Conservation (phyloP, 495 filamentous ascomycete genomes). For the Aspergillus affinis region DNA sequence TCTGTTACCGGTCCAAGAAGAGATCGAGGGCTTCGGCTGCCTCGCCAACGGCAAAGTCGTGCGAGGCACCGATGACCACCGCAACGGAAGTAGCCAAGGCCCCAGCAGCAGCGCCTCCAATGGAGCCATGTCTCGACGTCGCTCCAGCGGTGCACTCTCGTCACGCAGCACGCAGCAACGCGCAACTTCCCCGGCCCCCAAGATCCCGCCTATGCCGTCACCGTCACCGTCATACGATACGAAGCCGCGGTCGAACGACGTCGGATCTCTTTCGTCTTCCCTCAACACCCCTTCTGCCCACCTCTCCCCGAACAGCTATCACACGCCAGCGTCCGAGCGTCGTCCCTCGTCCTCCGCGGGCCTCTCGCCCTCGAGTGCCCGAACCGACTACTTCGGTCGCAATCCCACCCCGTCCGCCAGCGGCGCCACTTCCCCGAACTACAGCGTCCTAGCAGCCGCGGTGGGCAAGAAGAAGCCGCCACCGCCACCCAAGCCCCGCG, state of each 20-base stretch:
- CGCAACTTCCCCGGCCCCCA: constrained; percentile 12
- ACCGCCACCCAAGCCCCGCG: constrained; percentile 57
- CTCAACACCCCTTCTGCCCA: constrained; percentile 11
- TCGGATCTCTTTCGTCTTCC: constrained; percentile 13
- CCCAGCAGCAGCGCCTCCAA: constrained; percentile 31
- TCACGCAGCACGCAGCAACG: constrained; percentile 5
- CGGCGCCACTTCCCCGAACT: constrained; percentile 24
- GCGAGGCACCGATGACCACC: constrained; percentile 48
- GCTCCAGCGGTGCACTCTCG: constrained; percentile 27
- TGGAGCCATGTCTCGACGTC: constrained; percentile 20
- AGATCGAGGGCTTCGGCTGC: constrained; percentile 70
- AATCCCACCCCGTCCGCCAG: constrained; percentile 31
- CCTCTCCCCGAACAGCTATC: constrained; percentile 6
- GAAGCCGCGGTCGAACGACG: constrained; percentile 23
- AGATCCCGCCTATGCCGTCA: constrained; percentile 5
- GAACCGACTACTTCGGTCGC: constrained; percentile 54
- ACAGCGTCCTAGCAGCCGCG: constrained; percentile 25
- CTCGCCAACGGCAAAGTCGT: constrained; percentile 75
- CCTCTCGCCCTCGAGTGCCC: constrained; percentile 21
- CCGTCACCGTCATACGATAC: constrained; percentile 19
- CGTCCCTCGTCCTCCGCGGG: background rate
- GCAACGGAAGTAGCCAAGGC: constrained; percentile 26
- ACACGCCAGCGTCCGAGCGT: background rate
- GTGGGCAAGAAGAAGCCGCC: constrained; percentile 61
- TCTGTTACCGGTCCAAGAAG: constrained; percentile 63